Evolutionary conservation across 257 asterid genomes (phyloP).

Genomic region (Cinchona pubescens): DNA sequence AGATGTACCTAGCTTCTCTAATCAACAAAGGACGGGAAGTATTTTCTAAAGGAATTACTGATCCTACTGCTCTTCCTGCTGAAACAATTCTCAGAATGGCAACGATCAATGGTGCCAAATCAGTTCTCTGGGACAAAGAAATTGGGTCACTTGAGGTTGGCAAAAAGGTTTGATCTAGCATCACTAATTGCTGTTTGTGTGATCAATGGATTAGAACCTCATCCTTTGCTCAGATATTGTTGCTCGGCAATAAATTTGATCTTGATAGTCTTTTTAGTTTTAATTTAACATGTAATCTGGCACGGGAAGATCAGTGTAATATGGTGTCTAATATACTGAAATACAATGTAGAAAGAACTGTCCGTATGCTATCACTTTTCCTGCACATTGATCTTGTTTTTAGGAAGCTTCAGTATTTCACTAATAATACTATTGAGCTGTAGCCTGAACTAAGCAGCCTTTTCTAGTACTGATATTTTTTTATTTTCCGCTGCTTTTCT

Average conservation of each 20-base stretch:
- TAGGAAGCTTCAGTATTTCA: neutral
- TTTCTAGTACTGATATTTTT: neutral
- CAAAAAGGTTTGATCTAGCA: constrained; percentile 49
- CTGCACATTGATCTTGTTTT: neutral
- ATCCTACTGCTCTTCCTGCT: constrained; percentile 73
- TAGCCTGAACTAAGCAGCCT: neutral
- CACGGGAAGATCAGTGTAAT: neutral
- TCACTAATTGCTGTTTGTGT: neutral
- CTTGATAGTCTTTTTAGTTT: neutral
- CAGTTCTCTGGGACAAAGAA: constrained; percentile 73
- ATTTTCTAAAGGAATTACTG: constrained; percentile 48
- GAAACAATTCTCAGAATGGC: constrained; percentile 75
- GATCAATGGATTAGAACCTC: neutral
- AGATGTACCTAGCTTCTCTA: constrained; percentile 84
- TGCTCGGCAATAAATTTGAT: neutral
- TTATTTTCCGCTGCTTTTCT: neutral
- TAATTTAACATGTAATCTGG: neutral
- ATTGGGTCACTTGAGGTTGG: constrained; percentile 80
- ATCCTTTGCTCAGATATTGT: neutral
- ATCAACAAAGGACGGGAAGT: constrained; percentile 81
- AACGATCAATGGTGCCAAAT: constrained; percentile 66
- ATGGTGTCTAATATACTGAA: neutral
- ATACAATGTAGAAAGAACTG: neutral
- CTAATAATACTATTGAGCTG: neutral
- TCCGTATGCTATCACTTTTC: neutral